Conservation (phyloP, 73 alveolate species). For the Paramecium sexaurelia region DNA sequence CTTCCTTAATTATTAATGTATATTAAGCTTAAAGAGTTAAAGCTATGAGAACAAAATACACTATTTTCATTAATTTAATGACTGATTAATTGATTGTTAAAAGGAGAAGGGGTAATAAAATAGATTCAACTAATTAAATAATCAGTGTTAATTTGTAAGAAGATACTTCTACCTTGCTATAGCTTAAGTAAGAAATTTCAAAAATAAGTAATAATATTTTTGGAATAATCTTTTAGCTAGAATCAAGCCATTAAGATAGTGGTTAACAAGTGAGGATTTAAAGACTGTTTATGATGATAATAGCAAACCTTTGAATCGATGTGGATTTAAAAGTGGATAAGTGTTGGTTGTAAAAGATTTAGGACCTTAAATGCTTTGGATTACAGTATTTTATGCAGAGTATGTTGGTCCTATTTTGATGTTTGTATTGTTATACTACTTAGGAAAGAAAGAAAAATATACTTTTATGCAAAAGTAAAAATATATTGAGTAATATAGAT, state of each 20-base stretch:
- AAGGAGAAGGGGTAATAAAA: neutral
- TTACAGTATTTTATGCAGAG: slow-evolving; percentile 87
- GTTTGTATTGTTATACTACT: slow-evolving; percentile 60
- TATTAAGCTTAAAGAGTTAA: neutral
- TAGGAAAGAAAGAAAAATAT: slow-evolving; percentile 45
- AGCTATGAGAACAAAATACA: neutral
- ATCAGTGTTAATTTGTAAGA: neutral
- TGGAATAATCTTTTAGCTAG: neutral
- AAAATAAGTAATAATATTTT: neutral
- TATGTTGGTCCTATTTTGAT: slow-evolving; percentile 93
- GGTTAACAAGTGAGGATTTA: slow-evolving; percentile 37
- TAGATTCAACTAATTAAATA: neutral
- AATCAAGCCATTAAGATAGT: slow-evolving; percentile 18
- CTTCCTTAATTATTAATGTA: neutral
- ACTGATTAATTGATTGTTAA: slow-evolving; percentile 38
- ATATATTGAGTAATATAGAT: neutral
- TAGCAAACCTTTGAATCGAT: neutral
- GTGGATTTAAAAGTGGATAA: slow-evolving; percentile 49
- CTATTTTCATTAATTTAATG: slow-evolving; percentile 24
- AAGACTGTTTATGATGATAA: slow-evolving; percentile 39
- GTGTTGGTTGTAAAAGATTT: slow-evolving; percentile 78
- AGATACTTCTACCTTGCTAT: neutral
- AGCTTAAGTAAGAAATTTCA: neutral
- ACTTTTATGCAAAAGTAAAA: slow-evolving; percentile 43
- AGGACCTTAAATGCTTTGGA: slow-evolving; percentile 85